Percentiles rank a stretch among this genome's conserved stretches.
Evolutionary conservation across 495 filamentous ascomycete genomes (phyloP).

Genomic region (Viridothelium virens): DNA sequence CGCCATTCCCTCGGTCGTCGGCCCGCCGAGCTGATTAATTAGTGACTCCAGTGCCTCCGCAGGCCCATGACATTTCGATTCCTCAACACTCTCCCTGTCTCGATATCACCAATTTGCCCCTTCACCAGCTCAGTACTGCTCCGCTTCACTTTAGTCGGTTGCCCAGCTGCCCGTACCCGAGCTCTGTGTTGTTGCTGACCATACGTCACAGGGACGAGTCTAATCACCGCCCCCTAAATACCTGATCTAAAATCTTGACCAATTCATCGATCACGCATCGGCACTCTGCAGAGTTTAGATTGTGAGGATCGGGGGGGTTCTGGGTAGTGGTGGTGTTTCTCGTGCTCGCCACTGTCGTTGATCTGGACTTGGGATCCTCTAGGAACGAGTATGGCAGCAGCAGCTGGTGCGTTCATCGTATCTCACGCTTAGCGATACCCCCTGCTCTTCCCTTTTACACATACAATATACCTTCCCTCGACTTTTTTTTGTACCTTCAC

Average conservation of each 20-base stretch:
- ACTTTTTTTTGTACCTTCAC: background rate
- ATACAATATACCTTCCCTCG: background rate
- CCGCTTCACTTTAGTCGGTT: background rate
- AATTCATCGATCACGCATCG: background rate
- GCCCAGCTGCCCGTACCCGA: background rate
- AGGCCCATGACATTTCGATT: background rate
- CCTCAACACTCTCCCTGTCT: slow-evolving; percentile 3
- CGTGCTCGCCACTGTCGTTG: background rate
- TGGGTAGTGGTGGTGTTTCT: background rate
- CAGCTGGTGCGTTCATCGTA: slow-evolving; percentile 1
- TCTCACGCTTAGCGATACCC: background rate
- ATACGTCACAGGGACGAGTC: background rate
- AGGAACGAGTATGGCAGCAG: background rate
- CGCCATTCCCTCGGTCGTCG: slow-evolving; percentile 5
- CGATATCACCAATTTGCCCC: background rate
- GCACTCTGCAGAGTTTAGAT: background rate
- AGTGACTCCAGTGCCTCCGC: background rate
- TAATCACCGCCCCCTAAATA: too few species aligned
- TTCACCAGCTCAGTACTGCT: background rate
- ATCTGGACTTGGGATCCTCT: background rate
- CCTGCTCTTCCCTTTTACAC: background rate
- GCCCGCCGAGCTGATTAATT: slow-evolving; percentile 4
- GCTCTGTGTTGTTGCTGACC: background rate
- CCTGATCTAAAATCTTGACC: background rate
- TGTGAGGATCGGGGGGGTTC: background rate